phyloP scores from a whole-genome alignment of 129 eudicot genomes.

The Artemisia tridentata region DNA sequence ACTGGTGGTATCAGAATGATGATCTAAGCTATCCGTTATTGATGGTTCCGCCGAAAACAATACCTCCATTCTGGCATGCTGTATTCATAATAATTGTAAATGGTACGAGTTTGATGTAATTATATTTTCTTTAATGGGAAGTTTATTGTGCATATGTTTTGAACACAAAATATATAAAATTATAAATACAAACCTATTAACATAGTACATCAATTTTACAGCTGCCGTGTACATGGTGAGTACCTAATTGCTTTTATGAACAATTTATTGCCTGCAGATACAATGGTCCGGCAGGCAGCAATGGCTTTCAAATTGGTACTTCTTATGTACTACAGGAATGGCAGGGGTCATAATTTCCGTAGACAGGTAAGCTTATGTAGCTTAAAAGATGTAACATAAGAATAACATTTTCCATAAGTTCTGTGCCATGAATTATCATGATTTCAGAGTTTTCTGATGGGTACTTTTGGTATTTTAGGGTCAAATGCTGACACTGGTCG shows the following conservation, averaged over 20 bases:
- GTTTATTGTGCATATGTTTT: neutral
- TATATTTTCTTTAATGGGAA: neutral
- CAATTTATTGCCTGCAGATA: conserved; percentile 45
- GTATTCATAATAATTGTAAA: conserved; percentile 66
- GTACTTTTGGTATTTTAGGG: conserved; percentile 35
- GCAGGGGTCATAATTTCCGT: conserved; percentile 76
- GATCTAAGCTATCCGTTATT: conserved; percentile 58
- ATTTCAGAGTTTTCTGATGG: conserved; percentile 3
- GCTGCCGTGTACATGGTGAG: neutral
- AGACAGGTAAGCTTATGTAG: conserved; percentile 56
- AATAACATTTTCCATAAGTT: conserved; percentile 3
- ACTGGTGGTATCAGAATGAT: conserved; percentile 73
- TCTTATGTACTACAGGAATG: conserved; percentile 71
- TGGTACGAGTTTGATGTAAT: conserved; percentile 45
- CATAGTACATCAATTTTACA: too few relatives aligned
- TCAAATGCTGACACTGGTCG: conserved; percentile 64
- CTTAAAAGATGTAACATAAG: neutral
- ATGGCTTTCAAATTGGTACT: conserved; percentile 65
- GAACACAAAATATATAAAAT: too few relatives aligned
- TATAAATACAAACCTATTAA: too few relatives aligned
- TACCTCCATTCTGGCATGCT: conserved; percentile 92
- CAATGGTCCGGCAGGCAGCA: conserved; percentile 75
- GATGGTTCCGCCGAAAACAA: conserved; percentile 77
- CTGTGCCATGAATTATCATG: conserved; percentile 4
- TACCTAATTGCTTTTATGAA: conserved; percentile 4